phyloP scores from a whole-genome alignment of 768 basidiomycete genomes.

The Sporobolomyces phaffii region DNA sequence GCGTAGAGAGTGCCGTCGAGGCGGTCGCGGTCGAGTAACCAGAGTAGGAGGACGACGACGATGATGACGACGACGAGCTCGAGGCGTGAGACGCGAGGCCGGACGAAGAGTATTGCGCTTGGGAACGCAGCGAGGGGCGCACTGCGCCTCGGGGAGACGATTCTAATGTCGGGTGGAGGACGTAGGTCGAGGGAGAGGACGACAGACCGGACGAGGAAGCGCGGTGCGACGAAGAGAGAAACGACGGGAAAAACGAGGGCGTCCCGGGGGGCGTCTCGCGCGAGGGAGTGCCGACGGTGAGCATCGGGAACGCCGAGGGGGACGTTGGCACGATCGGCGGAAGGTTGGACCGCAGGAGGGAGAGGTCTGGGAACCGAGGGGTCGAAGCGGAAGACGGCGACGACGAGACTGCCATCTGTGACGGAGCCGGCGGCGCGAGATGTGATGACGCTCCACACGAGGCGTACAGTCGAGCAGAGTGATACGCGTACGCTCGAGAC shows the following conservation, averaged over 20 bases:
- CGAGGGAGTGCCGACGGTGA: slow-evolving; percentile 2
- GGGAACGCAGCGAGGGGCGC: background rate
- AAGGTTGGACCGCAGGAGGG: background rate
- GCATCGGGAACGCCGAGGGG: slow-evolving; percentile 4
- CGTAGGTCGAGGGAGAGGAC: background rate
- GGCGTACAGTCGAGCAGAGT: slow-evolving; percentile 2
- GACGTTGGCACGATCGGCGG: slow-evolving; percentile 1
- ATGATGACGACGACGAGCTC: background rate
- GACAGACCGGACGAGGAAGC: background rate
- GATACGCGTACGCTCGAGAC: slow-evolving; percentile 1
- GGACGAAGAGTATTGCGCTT: background rate
- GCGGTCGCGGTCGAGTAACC: background rate
- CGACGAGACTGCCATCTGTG: background rate
- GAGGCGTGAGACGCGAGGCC: background rate
- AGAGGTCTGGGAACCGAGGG: slow-evolving; percentile 7
- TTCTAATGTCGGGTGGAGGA: background rate
- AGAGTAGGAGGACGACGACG: background rate
- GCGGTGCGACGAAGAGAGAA: slow-evolving; percentile 11
- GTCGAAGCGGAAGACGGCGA: background rate
- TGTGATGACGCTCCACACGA: slow-evolving; percentile 3
- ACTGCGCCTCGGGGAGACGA: background rate
- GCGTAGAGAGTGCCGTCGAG: background rate
- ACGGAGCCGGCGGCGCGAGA: background rate
- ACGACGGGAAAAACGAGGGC: slow-evolving; percentile 6
- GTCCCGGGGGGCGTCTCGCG: slow-evolving; percentile 5